A percentile compares a stretch with the other conserved stretches of the same genome.
phyloP scores from a whole-genome alignment of 78 protist species.

The Monosiga brevicollis region DNA sequence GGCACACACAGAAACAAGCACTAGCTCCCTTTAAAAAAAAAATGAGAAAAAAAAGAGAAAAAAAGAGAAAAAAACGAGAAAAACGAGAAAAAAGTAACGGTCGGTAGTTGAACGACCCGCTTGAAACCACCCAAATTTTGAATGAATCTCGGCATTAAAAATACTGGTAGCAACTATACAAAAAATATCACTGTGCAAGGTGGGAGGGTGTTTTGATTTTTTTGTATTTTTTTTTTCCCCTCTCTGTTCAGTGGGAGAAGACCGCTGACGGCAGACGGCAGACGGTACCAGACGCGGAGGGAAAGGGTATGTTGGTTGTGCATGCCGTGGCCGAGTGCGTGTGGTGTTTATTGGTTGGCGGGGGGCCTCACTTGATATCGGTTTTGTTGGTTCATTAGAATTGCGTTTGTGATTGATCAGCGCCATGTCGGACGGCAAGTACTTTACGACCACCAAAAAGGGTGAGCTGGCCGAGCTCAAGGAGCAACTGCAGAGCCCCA shows the following conservation, averaged over 20 bases:
- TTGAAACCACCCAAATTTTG: background rate
- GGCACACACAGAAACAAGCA: no score
- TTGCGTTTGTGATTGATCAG: background rate
- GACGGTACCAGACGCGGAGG: background rate
- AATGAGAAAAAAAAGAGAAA: background rate
- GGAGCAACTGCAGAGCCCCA: constrained; percentile 21
- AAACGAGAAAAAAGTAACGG: background rate
- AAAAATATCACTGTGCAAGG: background rate
- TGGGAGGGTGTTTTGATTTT: background rate
- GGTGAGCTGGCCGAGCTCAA: constrained; percentile 39
- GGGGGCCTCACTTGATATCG: background rate
- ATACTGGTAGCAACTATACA: no score
- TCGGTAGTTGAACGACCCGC: background rate
- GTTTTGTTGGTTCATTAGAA: background rate
- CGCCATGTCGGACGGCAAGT: constrained; percentile 26
- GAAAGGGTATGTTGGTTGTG: background rate
- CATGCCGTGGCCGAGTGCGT: background rate
- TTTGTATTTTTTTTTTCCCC: background rate
- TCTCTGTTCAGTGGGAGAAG: background rate
- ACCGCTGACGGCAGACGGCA: background rate
- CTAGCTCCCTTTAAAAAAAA: no score
- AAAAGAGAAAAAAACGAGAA: background rate
- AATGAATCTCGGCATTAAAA: background rate
- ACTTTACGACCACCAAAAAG: constrained; percentile 39
- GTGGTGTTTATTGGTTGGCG: no score